A percentile compares a stretch with the other conserved stretches of the same genome.
Evolutionary conservation across 2,329 filamentous ascomycete species (phyloP).

Genomic region (Sclerotinia glacialis): DNA sequence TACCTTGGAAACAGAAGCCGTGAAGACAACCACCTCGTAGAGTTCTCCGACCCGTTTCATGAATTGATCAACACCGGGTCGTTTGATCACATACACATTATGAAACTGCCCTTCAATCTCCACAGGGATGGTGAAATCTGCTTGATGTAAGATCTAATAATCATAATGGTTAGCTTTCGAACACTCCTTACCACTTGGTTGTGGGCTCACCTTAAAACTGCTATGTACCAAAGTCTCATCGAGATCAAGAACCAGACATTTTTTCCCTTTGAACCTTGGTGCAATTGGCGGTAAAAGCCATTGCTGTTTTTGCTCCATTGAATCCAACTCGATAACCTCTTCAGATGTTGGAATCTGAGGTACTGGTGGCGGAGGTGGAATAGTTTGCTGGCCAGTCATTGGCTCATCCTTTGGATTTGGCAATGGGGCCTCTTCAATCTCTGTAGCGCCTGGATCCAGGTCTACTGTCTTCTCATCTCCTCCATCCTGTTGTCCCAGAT

Average conservation of each 20-base stretch:
- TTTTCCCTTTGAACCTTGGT: conserved; percentile 78
- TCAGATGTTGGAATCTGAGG: conserved; percentile 34
- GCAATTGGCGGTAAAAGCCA: conserved; percentile 74
- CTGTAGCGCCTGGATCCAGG: conserved; percentile 28
- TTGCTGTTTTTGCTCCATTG: conserved; percentile 38
- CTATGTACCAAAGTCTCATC: conserved; percentile 98
- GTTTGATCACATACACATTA: conserved; percentile 99
- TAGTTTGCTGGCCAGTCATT: conserved; percentile 26
- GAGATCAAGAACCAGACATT: conserved; percentile 91
- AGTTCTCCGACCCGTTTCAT: conserved; percentile 98
- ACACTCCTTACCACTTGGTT: conserved; percentile 18
- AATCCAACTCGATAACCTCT: conserved; percentile 29
- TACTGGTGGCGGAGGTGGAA: conserved; percentile 32
- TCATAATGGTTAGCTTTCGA: neutral
- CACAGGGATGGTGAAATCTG: conserved; percentile 97
- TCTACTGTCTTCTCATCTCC: conserved; percentile 34
- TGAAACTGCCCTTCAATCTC: conserved; percentile 99
- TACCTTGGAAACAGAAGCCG: conserved; percentile 96
- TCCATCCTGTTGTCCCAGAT: conserved; percentile 29
- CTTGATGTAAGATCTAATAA: conserved; percentile 85
- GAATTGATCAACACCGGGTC: conserved; percentile 96
- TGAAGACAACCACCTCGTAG: conserved; percentile 98
- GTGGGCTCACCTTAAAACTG: conserved; percentile 80
- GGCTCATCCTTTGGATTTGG: conserved; percentile 31
- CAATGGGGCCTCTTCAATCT: conserved; percentile 31